Conservation (phyloP, 192 early-diverging fungal species). For the Coemansia guatemalensis region DNA sequence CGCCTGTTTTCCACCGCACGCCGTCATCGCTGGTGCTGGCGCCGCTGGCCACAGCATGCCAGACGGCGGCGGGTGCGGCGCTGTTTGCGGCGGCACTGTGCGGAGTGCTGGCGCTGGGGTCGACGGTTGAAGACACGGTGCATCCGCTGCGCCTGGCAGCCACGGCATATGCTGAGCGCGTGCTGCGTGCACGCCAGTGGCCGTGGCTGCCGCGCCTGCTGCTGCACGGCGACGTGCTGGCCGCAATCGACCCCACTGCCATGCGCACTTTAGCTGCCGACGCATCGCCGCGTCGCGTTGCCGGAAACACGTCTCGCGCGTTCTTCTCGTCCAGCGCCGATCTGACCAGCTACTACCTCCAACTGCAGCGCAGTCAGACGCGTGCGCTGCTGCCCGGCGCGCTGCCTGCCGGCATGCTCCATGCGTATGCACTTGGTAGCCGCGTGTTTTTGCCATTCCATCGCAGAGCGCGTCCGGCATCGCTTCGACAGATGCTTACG, state of each 20-base stretch:
- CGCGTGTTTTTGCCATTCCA: constrained; percentile 39
- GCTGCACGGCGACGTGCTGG: constrained; percentile 19
- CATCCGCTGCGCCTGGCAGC: constrained; percentile 35
- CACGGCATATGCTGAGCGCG: constrained; percentile 14
- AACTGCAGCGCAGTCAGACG: constrained; percentile 26
- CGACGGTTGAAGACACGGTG: constrained; percentile 37
- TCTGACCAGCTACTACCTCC: constrained; percentile 45
- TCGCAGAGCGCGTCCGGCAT: constrained; percentile 9
- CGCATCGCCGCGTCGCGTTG: constrained; percentile 4
- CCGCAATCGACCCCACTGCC: constrained; percentile 16
- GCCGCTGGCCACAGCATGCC: constrained; percentile 31
- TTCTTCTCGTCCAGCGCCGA: constrained; percentile 50
- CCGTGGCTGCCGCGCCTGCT: constrained; percentile 27
- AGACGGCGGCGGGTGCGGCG: constrained; percentile 29
- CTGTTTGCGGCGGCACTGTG: constrained; percentile 50
- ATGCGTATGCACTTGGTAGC: constrained; percentile 30
- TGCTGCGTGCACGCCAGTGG: constrained; percentile 48
- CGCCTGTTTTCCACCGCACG: background rate
- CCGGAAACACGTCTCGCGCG: constrained; percentile 33
- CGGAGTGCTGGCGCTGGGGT: constrained; percentile 39
- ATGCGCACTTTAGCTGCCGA: background rate
- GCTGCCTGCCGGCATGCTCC: constrained; percentile 31
- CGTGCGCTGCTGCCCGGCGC: constrained; percentile 16
- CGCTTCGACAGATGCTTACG: constrained; percentile 25
- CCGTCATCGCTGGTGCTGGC: constrained; percentile 7